Evolutionary conservation across 371 early-diverging fungal species (phyloP).

Genomic region (Choanephora cucurbitarum): DNA sequence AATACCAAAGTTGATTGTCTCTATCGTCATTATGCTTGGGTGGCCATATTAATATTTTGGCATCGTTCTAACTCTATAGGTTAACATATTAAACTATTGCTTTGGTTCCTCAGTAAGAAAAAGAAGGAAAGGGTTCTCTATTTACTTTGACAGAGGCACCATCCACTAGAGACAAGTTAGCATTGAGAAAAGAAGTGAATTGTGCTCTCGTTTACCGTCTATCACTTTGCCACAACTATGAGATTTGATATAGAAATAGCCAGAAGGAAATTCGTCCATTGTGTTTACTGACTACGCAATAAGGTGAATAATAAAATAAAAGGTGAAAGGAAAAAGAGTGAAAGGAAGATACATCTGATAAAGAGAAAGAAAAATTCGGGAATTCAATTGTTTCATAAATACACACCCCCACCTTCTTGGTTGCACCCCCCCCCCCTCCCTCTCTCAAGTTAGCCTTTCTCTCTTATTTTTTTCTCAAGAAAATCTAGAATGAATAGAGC

Average conservation of each 20-base stretch:
- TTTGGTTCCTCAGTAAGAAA: too few relatives aligned
- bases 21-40: conserved; percentile 49
- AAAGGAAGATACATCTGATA: neutral
- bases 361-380: too few relatives aligned
- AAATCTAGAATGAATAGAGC: neutral
- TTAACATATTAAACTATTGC: too few relatives aligned
- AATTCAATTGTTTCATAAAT: too few relatives aligned
- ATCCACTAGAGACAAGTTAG: conserved; percentile 26
- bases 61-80: conserved; percentile 36
- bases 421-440: too few relatives aligned
- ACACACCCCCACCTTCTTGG: too few relatives aligned
- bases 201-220: conserved; percentile 33
- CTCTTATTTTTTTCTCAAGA: neutral
- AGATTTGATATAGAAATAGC: conserved; percentile 52
- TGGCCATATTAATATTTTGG: conserved; percentile 47
- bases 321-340: neutral
- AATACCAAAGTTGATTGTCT: conserved; percentile 54
- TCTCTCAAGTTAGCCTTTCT: neutral
- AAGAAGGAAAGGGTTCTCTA: neutral
- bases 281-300: neutral
- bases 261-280: conserved; percentile 49
- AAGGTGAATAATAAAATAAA: too few relatives aligned
- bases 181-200: neutral
- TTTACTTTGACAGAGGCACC: conserved; percentile 37
- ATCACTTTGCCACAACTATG: conserved; percentile 45